A percentile compares a stretch with the other conserved stretches of the same genome.
These are phyloP conservation scores for Alternaria metachromatica DNA, from an alignment of 2,329 filamentous ascomycete species.

Conservation along the genomic window DNA sequence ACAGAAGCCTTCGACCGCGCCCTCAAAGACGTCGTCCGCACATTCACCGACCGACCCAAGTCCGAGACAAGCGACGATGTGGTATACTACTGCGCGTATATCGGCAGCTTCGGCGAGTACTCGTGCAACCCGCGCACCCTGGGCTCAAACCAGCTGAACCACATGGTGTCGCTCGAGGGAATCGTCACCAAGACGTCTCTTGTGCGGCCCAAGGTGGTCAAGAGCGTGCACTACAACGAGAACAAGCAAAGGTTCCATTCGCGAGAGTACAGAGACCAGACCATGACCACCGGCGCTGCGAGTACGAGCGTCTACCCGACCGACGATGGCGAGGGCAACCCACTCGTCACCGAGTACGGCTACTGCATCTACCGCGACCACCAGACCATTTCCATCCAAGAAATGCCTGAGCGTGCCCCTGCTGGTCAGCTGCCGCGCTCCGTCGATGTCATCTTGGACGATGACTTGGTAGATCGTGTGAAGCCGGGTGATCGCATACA, in stretches of 20 bases:
- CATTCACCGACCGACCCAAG: conserved; percentile 75
- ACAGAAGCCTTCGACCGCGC: conserved; percentile 87
- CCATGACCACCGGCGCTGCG: conserved; percentile 87
- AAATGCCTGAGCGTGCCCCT: conserved; percentile 97
- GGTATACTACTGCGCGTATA: conserved; percentile 93
- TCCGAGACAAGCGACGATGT: conserved; percentile 79
- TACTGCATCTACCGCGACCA: conserved; percentile 96
- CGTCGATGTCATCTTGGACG: conserved; percentile 95
- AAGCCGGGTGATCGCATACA: conserved; percentile 97
- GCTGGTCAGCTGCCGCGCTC: conserved; percentile 93
- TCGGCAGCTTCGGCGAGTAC: conserved; percentile 93
- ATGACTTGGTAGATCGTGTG: conserved; percentile 91
- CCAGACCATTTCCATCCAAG: conserved; percentile 96
- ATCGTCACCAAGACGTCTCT: conserved; percentile 97
- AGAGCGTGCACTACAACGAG: conserved; percentile 97
- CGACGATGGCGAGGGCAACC: conserved; percentile 91
- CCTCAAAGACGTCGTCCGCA: conserved; percentile 85
- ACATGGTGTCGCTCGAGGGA: conserved; percentile 96
- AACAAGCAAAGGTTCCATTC: conserved; percentile 84
- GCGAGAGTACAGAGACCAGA: conserved; percentile 93
- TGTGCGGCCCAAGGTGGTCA: conserved; percentile 95
- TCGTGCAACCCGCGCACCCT: conserved; percentile 93
- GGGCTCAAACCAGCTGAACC: conserved; percentile 86
- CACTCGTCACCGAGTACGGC: conserved; percentile 93
- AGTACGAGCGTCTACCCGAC: conserved; percentile 93